Evolutionary conservation across 768 basidiomycete species (phyloP).

Genomic region (Jaapia argillacea): DNA sequence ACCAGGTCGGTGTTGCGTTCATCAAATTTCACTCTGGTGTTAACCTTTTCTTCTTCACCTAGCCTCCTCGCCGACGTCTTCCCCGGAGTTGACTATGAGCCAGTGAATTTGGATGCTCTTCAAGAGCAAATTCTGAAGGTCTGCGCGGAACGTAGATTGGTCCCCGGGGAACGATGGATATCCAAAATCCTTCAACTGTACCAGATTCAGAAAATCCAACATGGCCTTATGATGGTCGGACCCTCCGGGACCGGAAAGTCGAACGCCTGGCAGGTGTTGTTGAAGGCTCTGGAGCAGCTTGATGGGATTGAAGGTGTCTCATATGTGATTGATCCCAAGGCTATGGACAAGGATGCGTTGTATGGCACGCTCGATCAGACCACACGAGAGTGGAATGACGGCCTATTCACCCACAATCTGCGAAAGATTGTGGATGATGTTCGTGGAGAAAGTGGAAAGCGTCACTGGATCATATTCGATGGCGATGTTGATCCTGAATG

Average conservation of each 20-base stretch:
- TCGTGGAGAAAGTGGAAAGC: constrained; percentile 90
- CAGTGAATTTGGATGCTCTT: constrained; percentile 80
- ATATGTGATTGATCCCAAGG: constrained; percentile 98
- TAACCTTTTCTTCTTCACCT: neutral
- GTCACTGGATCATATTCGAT: constrained; percentile 99
- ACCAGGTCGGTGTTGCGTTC: constrained; percentile 52
- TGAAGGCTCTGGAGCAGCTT: constrained; percentile 81
- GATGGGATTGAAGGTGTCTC: constrained; percentile 89
- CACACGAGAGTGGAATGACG: constrained; percentile 98
- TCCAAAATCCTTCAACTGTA: constrained; percentile 95
- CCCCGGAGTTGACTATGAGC: constrained; percentile 87
- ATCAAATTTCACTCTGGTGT: neutral
- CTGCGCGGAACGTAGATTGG: constrained; percentile 78
- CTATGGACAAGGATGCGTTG: constrained; percentile 96
- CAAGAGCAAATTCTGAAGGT: constrained; percentile 81
- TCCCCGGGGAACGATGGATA: constrained; percentile 83
- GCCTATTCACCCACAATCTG: constrained; percentile 93
- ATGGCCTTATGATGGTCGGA: constrained; percentile 99
- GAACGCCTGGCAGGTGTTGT: constrained; percentile 91
- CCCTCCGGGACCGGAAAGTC: constrained; percentile 96
- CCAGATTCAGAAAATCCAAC: constrained; percentile 99
- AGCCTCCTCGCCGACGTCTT: constrained; percentile 95
- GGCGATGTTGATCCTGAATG: constrained; percentile 99
- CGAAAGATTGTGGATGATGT: constrained; percentile 98
- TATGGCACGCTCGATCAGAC: constrained; percentile 97